These are phyloP conservation scores for Aureococcus anophagefferens DNA, from an alignment of 108 stramenopile genomes.

Conservation along the genomic window DNA sequence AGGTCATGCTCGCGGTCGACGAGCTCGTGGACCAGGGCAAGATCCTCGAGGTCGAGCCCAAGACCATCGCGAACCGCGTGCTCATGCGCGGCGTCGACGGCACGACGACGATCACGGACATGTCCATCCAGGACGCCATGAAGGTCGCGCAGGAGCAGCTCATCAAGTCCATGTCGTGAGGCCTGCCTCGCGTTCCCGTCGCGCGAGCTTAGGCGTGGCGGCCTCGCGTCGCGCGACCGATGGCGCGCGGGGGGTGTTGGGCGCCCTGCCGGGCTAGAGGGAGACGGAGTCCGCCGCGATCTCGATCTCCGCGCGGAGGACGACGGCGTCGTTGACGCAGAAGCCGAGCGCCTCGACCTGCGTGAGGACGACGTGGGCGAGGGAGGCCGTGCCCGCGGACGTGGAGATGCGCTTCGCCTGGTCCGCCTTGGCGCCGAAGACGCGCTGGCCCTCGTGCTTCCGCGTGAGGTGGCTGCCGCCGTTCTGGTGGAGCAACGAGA, in stretches of 20 bases:
- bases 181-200: too few relatives aligned
- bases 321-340: background rate
- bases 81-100: slow-evolving; percentile 35
- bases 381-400: background rate
- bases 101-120: slow-evolving; percentile 3
- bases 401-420: background rate
- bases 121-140: slow-evolving; percentile 1
- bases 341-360: background rate
- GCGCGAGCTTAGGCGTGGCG: too few relatives aligned
- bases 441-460: background rate
- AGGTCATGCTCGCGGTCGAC: slow-evolving; percentile 34
- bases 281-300: background rate
- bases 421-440: background rate
- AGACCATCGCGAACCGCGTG: slow-evolving; percentile 37
- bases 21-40: slow-evolving; percentile 36
- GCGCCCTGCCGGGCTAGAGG: too few relatives aligned
- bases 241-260: too few relatives aligned
- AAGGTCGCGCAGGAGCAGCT: slow-evolving; percentile 5
- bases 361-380: background rate
- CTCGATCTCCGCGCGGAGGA: background rate
- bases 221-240: too few relatives aligned
- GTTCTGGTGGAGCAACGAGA: background rate
- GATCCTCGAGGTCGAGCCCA: slow-evolving; percentile 35
- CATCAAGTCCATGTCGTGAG: slow-evolving; percentile 10
- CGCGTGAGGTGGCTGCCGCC: background rate